phyloP scores from a whole-genome alignment of 2,329 filamentous ascomycete genomes.

The Penicillium sp. region DNA sequence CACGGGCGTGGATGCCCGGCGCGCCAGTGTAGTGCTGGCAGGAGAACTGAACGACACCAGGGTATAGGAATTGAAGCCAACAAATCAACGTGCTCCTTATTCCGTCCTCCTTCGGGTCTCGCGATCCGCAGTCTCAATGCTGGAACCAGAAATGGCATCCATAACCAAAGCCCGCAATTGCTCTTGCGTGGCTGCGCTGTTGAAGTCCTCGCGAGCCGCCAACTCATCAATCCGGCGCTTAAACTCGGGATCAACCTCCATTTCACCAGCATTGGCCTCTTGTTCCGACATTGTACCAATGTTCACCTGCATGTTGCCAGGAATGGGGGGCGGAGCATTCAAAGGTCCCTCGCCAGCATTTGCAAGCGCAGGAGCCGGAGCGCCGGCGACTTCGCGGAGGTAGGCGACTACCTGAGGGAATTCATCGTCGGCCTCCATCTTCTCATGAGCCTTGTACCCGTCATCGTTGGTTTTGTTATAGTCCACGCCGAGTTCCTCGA shows the following conservation, averaged over 20 bases:
- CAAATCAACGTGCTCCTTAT: slow-evolving; percentile 39
- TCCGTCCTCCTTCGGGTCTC: slow-evolving; percentile 64
- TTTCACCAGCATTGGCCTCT: slow-evolving; percentile 57
- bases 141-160: slow-evolving; percentile 73
- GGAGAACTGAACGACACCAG: background rate
- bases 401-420: slow-evolving; percentile 75
- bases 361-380: slow-evolving; percentile 26
- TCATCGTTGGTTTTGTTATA: slow-evolving; percentile 67
- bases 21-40: background rate
- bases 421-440: slow-evolving; percentile 76
- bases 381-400: slow-evolving; percentile 50
- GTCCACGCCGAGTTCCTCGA: slow-evolving; percentile 80
- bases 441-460: slow-evolving; percentile 77
- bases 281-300: slow-evolving; percentile 71
- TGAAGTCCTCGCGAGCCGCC: slow-evolving; percentile 79
- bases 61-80: background rate
- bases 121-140: slow-evolving; percentile 60
- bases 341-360: slow-evolving; percentile 36
- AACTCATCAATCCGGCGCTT: slow-evolving; percentile 85
- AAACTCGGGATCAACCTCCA: slow-evolving; percentile 77
- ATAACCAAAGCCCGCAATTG: slow-evolving; percentile 76
- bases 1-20: background rate
- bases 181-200: slow-evolving; percentile 75
- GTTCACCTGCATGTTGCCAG: slow-evolving; percentile 74
- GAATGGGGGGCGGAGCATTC: slow-evolving; percentile 62